Evolutionary conservation across 2,329 filamentous ascomycete species (phyloP).

Genomic region (Neophaeococcomyces aloes): DNA sequence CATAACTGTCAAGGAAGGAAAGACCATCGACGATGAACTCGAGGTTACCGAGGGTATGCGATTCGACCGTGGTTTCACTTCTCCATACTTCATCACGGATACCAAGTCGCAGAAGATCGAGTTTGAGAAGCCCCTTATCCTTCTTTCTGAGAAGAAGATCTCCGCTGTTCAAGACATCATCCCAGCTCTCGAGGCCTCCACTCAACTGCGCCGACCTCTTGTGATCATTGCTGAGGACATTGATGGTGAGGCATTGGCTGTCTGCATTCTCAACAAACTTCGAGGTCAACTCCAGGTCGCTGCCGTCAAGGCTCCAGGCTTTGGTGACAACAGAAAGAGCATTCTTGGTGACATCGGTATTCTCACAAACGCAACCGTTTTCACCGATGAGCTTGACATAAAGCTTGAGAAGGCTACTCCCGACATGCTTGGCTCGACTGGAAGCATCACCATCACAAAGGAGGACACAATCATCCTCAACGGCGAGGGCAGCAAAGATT

Average conservation of each 20-base stretch:
- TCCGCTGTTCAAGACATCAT: conserved; percentile 98
- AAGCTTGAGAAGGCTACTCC: conserved; percentile 97
- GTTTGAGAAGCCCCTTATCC: conserved; percentile 98
- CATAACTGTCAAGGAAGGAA: conserved; percentile 99
- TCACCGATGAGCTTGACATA: conserved; percentile 95
- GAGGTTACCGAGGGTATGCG: conserved; percentile 99
- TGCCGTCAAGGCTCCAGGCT: conserved; percentile 96
- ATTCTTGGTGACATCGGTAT: conserved; percentile 95
- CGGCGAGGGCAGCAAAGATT: conserved; percentile 89
- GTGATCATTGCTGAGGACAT: conserved; percentile 99
- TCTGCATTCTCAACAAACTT: conserved; percentile 99
- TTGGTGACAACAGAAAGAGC: conserved; percentile 99
- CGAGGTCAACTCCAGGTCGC: conserved; percentile 97
- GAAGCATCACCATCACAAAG: conserved; percentile 99
- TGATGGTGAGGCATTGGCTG: conserved; percentile 92
- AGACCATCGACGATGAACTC: conserved; percentile 94
- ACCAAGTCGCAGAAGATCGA: conserved; percentile 98
- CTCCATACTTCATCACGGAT: conserved; percentile 99
- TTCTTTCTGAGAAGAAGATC: conserved; percentile 99
- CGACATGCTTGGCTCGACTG: conserved; percentile 93
- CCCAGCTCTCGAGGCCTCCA: conserved; percentile 92
- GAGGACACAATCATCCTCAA: conserved; percentile 99
- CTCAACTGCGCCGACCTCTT: conserved; percentile 85
- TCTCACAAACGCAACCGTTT: conserved; percentile 93
- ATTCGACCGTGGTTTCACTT: conserved; percentile 97